Evolutionary conservation across 2,329 filamentous ascomycete species (phyloP), one percentile per base, ranked within the genome.

Genomic region (Drechslerella dactyloides): DNA sequence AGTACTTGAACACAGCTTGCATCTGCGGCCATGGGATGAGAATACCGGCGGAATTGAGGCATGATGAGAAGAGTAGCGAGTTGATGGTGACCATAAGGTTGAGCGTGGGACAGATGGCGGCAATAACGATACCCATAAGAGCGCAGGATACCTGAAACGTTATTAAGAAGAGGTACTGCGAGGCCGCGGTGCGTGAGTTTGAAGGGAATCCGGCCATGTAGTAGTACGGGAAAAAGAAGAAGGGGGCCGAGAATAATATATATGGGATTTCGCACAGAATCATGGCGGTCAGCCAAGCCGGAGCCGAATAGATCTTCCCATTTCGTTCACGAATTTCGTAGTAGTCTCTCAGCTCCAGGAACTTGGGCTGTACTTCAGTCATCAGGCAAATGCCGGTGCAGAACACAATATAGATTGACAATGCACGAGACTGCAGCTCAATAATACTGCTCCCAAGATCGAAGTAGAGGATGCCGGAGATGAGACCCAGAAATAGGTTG

Each of bases 41-140:
- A 19, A 93, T 86, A 74, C 90, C 90, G 81, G 91, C 91, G 83
- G 92, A 92, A 24, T 90, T 80, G 46, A 84, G 84, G 76, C 90
- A 88, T 82, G 90, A 87, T 78, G 91, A 86, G 80, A 93, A 90
- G 84, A 93, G 91, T 82, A 93, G 91, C 0, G 90, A 90, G 3
- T 91, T 81, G 40, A 51, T 59, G 11, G 52, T 46, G 11, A 54
- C 19, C 11, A 50, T 50, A 51, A 64, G 52, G 51, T 58, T 52
- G 30, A 63, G 91, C 44, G 84, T 87, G 0, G 90, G 90, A 37
- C 0, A 90, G 89, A 92, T 92, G 0, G 91, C 90, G 74, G 87
- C 90, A 75, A 93, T 91, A 89, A 93, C 78, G 92, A 90, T 19
- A 89, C 91, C 90, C 88, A 93, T 75, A 83, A 87, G 72, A 7